Percentiles rank a stretch among this genome's conserved stretches.
Evolutionary conservation across 2,329 filamentous ascomycete genomes (phyloP).

Genomic region (Rugonectria rugulosa): DNA sequence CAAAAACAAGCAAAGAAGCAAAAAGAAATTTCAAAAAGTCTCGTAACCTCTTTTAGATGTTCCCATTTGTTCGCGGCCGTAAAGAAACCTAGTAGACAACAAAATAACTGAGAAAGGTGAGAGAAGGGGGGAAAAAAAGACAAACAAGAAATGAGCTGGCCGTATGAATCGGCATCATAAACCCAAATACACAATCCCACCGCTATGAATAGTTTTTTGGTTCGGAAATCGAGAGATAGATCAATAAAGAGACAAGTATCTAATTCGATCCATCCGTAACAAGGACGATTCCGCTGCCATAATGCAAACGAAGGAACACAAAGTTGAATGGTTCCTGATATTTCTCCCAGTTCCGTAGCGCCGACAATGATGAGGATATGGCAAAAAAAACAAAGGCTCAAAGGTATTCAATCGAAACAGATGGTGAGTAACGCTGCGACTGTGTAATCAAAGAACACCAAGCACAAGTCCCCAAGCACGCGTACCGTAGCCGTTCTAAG

Average conservation of each 20-base stretch:
- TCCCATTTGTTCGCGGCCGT: constrained; percentile 34
- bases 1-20: constrained; percentile 3
- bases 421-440: not conserved
- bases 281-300: constrained; percentile 29
- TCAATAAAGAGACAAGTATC: constrained; percentile 15
- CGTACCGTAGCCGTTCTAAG: constrained; percentile 35
- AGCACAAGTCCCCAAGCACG: constrained; percentile 31
- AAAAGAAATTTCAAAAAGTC: constrained; percentile 13
- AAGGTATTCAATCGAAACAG: constrained; percentile 14
- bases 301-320: constrained; percentile 24
- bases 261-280: constrained; percentile 14
- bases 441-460: constrained; percentile 17
- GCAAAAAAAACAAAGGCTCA: constrained; percentile 20
- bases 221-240: constrained; percentile 22
- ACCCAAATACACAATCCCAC: constrained; percentile 33
- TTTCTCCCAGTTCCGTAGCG: constrained; percentile 27
- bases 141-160: constrained; percentile 22
- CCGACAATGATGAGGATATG: constrained; percentile 28
- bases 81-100: constrained; percentile 31
- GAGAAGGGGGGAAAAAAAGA: too few relatives aligned
- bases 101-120: constrained; percentile 19
- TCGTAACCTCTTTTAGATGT: constrained; percentile 28
- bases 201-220: constrained; percentile 38
- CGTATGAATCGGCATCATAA: constrained; percentile 15
- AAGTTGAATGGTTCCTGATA: constrained; percentile 7